A percentile compares a stretch with the other conserved stretches of the same genome.
Conservation (phyloP, 352 stramenopile species). For the Phytophthora fragariaefolia region DNA sequence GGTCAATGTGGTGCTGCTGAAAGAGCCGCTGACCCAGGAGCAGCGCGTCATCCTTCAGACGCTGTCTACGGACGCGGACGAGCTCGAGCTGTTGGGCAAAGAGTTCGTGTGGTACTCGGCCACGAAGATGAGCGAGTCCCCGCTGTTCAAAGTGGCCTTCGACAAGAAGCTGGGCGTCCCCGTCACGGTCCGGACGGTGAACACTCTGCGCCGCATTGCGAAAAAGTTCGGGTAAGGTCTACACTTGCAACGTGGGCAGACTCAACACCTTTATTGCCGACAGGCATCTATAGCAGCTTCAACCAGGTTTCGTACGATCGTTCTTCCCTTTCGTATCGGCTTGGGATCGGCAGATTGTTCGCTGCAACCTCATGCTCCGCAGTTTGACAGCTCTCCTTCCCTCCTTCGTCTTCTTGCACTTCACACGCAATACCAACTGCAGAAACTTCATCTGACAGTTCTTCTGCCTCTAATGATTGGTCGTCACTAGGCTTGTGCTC, state of each 20-base stretch:
- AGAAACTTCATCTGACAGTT: constrained; percentile 1
- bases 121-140: constrained; percentile 46
- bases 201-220: constrained; percentile 41
- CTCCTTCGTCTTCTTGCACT: not conserved
- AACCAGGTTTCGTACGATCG: constrained; percentile 39
- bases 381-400: not conserved
- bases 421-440: too few relatives aligned
- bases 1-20: constrained; percentile 40
- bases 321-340: constrained; percentile 32
- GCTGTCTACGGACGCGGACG: constrained; percentile 27
- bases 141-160: constrained; percentile 45
- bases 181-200: constrained; percentile 37
- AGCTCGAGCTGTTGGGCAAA: constrained; percentile 31
- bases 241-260: not conserved
- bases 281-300: constrained; percentile 33
- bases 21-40: constrained; percentile 23
- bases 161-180: constrained; percentile 39
- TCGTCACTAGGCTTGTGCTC: too few relatives aligned
- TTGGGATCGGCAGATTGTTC: constrained; percentile 4
- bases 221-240: constrained; percentile 32
- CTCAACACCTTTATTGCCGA: not conserved
- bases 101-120: constrained; percentile 43
- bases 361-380: constrained; percentile 1
- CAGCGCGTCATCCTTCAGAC: constrained; percentile 27
- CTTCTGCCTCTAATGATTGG: not conserved